Base-by-base conservation (phyloP, 78 protist species). In the Dictyostelium citrinum region DNA sequence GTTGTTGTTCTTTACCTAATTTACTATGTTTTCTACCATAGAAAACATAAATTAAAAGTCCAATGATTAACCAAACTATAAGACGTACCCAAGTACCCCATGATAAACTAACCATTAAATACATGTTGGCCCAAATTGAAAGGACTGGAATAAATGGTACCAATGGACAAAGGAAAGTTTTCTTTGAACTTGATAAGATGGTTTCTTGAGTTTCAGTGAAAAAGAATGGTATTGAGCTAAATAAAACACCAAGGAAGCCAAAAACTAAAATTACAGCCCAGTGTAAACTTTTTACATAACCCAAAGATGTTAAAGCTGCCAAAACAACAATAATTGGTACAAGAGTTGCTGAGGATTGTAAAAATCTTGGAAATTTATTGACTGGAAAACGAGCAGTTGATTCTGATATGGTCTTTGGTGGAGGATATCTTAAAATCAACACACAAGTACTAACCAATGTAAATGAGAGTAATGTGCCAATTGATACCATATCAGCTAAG, bases 391-490 rank as follows among this genome's bases (percentile, higher is more conserved):
- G 17, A 0, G 76, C 78, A 9, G 55, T 61, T 20, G 84, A 58
- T 31, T 58, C 46, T 2, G 17, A 9, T 33, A 55, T 49, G 1
- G 43, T 12, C 10, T 45, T 72, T 71, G 88, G 60, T 64, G 51
- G 3, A 14, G 91, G 90, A 67, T 93, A 84, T 33, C 93, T 82
- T 33, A 84, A 29, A 5, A 77, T 80, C 11, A 82, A 20, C 1
- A 83, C 91, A 41, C 93, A 71, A 1, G 95, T 93, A 9, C 84
- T 79, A 10, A 90, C 97, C 45, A 90, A 11, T 11, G 84, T 82
- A 41, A 95, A 95, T 8, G 97, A 90, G 0, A 95, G 17, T 35
- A 95, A 80, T 29, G 97, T 95, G 10, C 97, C 97, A 35, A 95
- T 91, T 22, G 95, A 85, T 1, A 95, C 96, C 96, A 91, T 76